Base-by-base conservation (phyloP, 108 stramenopile genomes). In the Cyclostephanos tholiformis region DNA sequence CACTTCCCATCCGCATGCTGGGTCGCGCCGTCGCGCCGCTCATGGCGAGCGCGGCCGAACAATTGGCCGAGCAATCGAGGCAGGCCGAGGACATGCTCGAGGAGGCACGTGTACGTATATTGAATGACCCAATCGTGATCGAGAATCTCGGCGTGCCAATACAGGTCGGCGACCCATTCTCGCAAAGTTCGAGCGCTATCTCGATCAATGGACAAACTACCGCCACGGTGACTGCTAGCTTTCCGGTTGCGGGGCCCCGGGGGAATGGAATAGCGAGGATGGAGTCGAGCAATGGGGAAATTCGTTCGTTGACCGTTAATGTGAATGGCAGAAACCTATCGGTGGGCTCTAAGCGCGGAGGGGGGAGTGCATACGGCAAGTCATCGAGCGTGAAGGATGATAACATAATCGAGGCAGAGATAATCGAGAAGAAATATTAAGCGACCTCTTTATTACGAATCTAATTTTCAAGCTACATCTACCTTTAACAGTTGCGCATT, bases 321-420 rank as follows among this genome's bases (percentile, higher is more conserved):
- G 85, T 85, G 1, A 79, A 64, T 50, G 88, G 90, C 41, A 65
- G 67, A 13, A 70, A 61, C 17, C 80, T 77, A 59, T 87, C 32
- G 48, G 75, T 75, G 35, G 86, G 63, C 59, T 80, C 44, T 30
- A 75, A 23, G 25, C 25, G 48, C 20, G 10, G 57, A 29, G 36
- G 61, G 52, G 59, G 80, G 22, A 38, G 14, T 36, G 43, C 27
- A 30, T 58, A 50, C 20, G 50, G 59, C 39, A 51, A 51, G 20
- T 57, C 72, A 22, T 69, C 77, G 20, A 61, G 53, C 32, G 77
- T 64, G 49, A 68, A 72, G 35, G 72, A 87, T 65, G 86, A 82
- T 44, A 69, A 87, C 27, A 76, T 91, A 17, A 91, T 91, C 58
- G 90, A 91, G 35, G 90, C 86, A 6, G 90, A 91, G 74, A 86